Evolutionary conservation across 441 rosid genomes (phyloP).

Genomic region (Mallotus repandus): DNA sequence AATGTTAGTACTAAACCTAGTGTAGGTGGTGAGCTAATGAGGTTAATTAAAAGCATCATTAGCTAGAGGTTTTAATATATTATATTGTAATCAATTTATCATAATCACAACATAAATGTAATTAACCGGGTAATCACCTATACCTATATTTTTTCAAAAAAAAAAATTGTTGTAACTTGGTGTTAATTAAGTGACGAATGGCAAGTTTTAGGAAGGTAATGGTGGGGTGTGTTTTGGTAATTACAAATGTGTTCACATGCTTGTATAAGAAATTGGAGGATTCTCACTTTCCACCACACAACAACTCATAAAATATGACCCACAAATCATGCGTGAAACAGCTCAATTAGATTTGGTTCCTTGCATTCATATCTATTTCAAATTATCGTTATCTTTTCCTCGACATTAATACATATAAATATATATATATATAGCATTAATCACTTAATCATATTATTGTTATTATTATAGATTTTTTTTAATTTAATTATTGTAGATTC

Average conservation of each 20-base stretch:
- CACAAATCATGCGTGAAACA: slow-evolving; percentile 70
- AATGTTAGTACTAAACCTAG: neutral
- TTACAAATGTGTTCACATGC: slow-evolving; percentile 57
- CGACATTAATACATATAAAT: neutral
- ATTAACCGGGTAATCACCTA: too few species aligned
- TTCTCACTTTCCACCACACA: slow-evolving; percentile 64
- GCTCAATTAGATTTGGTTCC: slow-evolving; percentile 55
- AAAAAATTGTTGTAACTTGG: neutral
- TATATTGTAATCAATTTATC: neutral
- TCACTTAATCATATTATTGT: neutral
- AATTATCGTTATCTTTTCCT: slow-evolving; percentile 14
- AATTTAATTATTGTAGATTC: too few species aligned
- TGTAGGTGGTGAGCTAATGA: neutral
- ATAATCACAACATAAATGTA: too few species aligned
- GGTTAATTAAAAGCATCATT: neutral
- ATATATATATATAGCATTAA: neutral
- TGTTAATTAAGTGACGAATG: slow-evolving; percentile 15
- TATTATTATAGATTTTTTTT: neutral
- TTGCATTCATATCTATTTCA: slow-evolving; percentile 18
- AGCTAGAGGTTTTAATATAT: neutral
- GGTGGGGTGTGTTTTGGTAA: slow-evolving; percentile 37
- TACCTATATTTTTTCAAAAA: neutral
- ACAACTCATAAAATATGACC: slow-evolving; percentile 54
- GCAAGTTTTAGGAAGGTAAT: slow-evolving; percentile 11
- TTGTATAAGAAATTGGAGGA: slow-evolving; percentile 41